A percentile compares a stretch with the other conserved stretches of the same genome.
Evolutionary conservation across 331 rosid species (phyloP).

Genomic region (Saraca asoca): DNA sequence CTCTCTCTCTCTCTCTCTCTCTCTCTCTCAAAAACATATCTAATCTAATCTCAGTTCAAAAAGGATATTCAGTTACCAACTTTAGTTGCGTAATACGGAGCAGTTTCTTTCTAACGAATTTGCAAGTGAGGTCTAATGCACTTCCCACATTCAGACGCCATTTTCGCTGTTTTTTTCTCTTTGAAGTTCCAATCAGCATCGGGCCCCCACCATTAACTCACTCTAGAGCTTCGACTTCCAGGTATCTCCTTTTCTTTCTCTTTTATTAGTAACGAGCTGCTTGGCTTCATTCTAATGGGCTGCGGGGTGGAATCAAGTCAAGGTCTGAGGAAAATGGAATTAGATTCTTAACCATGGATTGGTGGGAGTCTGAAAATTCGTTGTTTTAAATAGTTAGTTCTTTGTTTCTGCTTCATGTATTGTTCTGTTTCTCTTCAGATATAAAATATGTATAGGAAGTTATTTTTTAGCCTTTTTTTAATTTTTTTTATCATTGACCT

Average conservation of each 20-base stretch:
- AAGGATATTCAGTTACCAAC: too few relatives aligned
- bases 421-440: not conserved
- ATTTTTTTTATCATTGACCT: not conserved
- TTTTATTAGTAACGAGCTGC: slow-evolving; percentile 14
- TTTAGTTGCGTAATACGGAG: too few relatives aligned
- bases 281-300: not conserved
- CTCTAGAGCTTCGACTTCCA: slow-evolving; percentile 5
- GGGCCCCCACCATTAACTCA: not conserved
- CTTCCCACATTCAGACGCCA: not conserved
- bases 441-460: too few relatives aligned
- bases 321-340: not conserved
- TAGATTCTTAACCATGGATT: not conserved
- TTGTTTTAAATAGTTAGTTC: not conserved
- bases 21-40: too few relatives aligned
- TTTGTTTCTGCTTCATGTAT: slow-evolving; percentile 3
- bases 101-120: too few relatives aligned
- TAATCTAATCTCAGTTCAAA: too few relatives aligned
- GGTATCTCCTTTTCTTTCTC: slow-evolving; percentile 11
- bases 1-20: too few relatives aligned
- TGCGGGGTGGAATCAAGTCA: too few relatives aligned
- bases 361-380: not conserved
- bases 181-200: not conserved
- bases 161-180: not conserved
- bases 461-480: too few relatives aligned
- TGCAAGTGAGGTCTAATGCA: too few relatives aligned